phyloP scores from a whole-genome alignment of 495 filamentous ascomycete species.

The Penicillium desertorum region DNA sequence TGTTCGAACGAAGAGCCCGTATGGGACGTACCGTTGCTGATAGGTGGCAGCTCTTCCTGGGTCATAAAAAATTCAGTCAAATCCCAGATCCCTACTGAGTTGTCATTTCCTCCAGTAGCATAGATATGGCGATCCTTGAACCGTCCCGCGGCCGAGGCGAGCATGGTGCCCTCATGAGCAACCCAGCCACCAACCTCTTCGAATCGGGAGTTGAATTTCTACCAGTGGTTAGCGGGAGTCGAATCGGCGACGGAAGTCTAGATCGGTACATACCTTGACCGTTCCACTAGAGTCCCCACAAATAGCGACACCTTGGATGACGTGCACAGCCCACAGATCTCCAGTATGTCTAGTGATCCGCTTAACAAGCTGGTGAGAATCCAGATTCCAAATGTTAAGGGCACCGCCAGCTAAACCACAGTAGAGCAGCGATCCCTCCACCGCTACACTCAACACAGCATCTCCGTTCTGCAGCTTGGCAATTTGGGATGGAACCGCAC shows the following conservation, averaged over 20 bases:
- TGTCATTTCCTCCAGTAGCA: constrained; percentile 94
- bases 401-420: constrained; percentile 86
- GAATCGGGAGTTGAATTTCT: constrained; percentile 87
- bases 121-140: constrained; percentile 70
- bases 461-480: constrained; percentile 76
- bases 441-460: constrained; percentile 76
- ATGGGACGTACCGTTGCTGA: constrained; percentile 55
- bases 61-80: constrained; percentile 56
- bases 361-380: constrained; percentile 86
- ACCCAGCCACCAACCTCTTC: constrained; percentile 80
- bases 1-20: not conserved
- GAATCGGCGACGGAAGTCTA: not conserved
- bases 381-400: constrained; percentile 94
- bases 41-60: constrained; percentile 47
- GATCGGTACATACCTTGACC: constrained; percentile 60
- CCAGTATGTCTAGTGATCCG: constrained; percentile 75
- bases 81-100: constrained; percentile 85
- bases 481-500: constrained; percentile 54
- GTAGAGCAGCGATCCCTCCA: constrained; percentile 87
- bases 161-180: constrained; percentile 80
- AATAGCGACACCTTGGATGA: constrained; percentile 81
- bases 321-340: constrained; percentile 81
- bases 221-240: constrained; percentile 12
- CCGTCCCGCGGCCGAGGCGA: constrained; percentile 76
- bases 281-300: constrained; percentile 78